Conservation (phyloP, 495 filamentous ascomycete species). For the Penicillium angulare region DNA sequence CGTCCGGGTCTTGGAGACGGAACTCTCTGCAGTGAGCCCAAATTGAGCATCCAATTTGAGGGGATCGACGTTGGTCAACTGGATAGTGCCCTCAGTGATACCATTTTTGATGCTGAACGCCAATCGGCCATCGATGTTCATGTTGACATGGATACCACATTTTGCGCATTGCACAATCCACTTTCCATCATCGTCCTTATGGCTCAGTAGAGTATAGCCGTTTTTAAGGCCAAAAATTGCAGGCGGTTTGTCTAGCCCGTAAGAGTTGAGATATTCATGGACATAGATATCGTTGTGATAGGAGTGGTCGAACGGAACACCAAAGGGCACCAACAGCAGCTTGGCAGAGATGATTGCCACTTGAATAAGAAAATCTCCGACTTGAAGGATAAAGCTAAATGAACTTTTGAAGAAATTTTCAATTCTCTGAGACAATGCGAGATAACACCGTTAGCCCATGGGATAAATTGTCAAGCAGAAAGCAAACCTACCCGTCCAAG, state of each 20-base stretch:
- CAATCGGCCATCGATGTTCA: not conserved
- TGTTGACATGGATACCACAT: not conserved
- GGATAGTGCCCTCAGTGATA: not conserved
- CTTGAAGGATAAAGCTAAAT: too few relatives aligned
- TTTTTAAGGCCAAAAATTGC: too few relatives aligned
- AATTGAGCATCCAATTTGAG: not conserved
- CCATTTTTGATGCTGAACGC: not conserved
- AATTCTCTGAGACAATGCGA: too few relatives aligned
- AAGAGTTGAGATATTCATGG: too few relatives aligned
- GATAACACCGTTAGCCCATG: too few relatives aligned
- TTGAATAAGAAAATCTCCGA: not conserved
- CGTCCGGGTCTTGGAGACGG: not conserved
- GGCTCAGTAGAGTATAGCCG: too few relatives aligned
- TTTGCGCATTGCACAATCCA: not conserved
- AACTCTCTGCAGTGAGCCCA: not conserved
- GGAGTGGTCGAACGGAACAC: constrained; percentile 1
- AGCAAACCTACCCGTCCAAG: too few relatives aligned
- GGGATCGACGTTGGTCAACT: not conserved
- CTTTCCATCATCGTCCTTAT: too few relatives aligned
- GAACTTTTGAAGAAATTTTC: too few relatives aligned
- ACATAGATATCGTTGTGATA: constrained; percentile 2
- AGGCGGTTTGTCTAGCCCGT: too few relatives aligned
- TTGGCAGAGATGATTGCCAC: not conserved
- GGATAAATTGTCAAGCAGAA: too few relatives aligned
- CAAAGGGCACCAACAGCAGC: not conserved